phyloP scores from a whole-genome alignment of 176 grass and related monocot species.

The Cenchrus fungigraminus region DNA sequence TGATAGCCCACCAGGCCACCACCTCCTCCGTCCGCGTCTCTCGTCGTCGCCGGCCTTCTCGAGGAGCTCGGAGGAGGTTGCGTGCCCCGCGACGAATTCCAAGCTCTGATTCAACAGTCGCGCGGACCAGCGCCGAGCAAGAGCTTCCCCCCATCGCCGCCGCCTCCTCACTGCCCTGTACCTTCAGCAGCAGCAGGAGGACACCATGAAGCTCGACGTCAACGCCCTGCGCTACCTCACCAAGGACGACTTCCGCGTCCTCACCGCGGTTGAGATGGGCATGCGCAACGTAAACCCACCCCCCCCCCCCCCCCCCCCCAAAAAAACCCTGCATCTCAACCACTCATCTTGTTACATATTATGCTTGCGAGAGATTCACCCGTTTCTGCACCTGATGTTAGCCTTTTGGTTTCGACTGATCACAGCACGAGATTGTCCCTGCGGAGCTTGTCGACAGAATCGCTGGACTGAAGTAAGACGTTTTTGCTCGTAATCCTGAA shows the following conservation, averaged over 20 bases:
- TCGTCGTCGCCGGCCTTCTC: not conserved
- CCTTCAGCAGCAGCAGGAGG: not conserved
- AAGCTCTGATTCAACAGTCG: not conserved
- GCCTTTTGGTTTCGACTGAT: not conserved
- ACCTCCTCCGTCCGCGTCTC: no score
- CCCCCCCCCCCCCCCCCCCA: no score
- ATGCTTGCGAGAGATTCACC: not conserved
- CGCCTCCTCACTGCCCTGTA: not conserved
- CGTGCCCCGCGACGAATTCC: not conserved
- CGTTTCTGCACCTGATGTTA: not conserved
- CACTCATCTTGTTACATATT: not conserved
- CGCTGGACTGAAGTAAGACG: conserved; percentile 71
- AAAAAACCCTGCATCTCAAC: not conserved
- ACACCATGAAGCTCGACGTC: conserved; percentile 85
- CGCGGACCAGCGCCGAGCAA: not conserved
- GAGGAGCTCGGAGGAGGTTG: not conserved
- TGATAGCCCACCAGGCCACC: no score
- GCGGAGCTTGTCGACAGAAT: conserved; percentile 88
- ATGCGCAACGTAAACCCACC: conserved; percentile 95
- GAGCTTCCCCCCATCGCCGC: not conserved
- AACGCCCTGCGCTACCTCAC: conserved; percentile 82
- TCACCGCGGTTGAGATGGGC: conserved; percentile 91
- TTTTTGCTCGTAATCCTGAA: not conserved
- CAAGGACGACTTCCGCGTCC: conserved; percentile 92
- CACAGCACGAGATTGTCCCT: conserved; percentile 87